phyloP scores from a whole-genome alignment of 768 basidiomycete species.

The Termitomyces bulborhizus region DNA sequence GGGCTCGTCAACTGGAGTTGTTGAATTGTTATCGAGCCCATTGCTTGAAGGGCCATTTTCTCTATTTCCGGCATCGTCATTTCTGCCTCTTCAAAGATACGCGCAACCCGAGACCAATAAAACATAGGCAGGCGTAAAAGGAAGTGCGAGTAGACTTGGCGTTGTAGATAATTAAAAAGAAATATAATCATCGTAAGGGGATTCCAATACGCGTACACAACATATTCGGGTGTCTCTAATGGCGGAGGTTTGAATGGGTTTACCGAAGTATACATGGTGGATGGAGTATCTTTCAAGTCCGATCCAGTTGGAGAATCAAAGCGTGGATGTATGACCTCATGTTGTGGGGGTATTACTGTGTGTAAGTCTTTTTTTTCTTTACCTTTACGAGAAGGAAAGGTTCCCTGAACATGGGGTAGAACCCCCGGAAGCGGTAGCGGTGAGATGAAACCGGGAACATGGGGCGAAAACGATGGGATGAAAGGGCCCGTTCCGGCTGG shows the following conservation, averaged over 20 bases:
- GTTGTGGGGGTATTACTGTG: too few relatives aligned
- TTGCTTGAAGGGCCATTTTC: constrained; percentile 39
- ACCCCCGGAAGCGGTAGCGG: too few relatives aligned
- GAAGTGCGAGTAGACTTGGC: constrained; percentile 1
- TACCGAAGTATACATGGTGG: constrained; percentile 7
- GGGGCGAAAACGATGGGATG: neutral
- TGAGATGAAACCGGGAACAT: neutral
- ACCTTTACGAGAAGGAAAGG: too few relatives aligned
- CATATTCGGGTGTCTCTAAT: neutral
- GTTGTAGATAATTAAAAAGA: neutral
- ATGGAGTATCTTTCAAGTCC: neutral
- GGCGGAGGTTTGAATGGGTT: constrained; percentile 8
- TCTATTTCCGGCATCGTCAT: constrained; percentile 67
- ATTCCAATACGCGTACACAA: neutral
- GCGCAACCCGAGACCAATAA: constrained; percentile 75
- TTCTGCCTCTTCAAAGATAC: constrained; percentile 71
- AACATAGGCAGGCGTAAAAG: constrained; percentile 68
- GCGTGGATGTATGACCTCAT: neutral
- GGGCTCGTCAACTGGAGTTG: constrained; percentile 22
- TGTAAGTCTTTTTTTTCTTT: too few relatives aligned
- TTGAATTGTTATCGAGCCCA: constrained; percentile 18
- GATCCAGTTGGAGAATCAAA: neutral
- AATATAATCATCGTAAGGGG: neutral
- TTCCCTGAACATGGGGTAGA: too few relatives aligned
- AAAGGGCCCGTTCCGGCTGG: neutral